A percentile compares a stretch with the other conserved stretches of the same genome.
phyloP scores from a whole-genome alignment of 2,329 filamentous ascomycete species.

The Sarocladiaceae sp. region DNA sequence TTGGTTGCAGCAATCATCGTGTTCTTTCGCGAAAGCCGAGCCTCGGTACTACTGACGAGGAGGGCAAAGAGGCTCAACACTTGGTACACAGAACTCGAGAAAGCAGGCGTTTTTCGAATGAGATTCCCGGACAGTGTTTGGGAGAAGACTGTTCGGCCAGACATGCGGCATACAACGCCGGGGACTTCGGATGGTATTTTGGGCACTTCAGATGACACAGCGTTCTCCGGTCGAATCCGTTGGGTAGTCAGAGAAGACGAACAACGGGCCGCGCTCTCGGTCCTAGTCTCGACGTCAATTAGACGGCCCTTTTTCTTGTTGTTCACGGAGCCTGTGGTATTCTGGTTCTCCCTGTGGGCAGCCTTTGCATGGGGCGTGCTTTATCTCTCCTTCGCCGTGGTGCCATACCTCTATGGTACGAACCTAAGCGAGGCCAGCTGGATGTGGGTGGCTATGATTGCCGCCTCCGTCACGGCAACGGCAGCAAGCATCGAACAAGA shows the following conservation, averaged over 20 bases:
- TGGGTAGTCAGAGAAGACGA: conserved; percentile 81
- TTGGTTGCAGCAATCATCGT: conserved; percentile 58
- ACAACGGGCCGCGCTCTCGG: conserved; percentile 61
- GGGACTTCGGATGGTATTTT: conserved; percentile 8
- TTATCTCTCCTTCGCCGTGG: conserved; percentile 77
- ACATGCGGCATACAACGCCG: not conserved
- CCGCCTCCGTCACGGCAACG: conserved; percentile 64
- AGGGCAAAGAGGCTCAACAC: conserved; percentile 71
- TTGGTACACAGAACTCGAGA: conserved; percentile 74
- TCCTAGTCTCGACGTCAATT: conserved; percentile 70
- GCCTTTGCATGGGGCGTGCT: conserved; percentile 86
- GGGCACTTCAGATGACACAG: conserved; percentile 7
- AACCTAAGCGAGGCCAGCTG: conserved; percentile 64
- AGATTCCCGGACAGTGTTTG: conserved; percentile 23
- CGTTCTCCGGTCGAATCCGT: conserved; percentile 49
- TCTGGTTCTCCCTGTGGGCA: conserved; percentile 87
- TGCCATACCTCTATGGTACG: conserved; percentile 70
- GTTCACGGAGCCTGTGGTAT: conserved; percentile 72
- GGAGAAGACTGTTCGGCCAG: not conserved
- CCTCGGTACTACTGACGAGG: conserved; percentile 70
- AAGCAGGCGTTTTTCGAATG: conserved; percentile 51
- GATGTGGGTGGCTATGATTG: conserved; percentile 69
- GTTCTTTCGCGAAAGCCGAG: conserved; percentile 79
- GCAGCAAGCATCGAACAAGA: conserved; percentile 70
- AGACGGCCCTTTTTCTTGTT: conserved; percentile 75